Conservation (phyloP, 495 filamentous ascomycete genomes). For the Jackrogersella minutella region DNA sequence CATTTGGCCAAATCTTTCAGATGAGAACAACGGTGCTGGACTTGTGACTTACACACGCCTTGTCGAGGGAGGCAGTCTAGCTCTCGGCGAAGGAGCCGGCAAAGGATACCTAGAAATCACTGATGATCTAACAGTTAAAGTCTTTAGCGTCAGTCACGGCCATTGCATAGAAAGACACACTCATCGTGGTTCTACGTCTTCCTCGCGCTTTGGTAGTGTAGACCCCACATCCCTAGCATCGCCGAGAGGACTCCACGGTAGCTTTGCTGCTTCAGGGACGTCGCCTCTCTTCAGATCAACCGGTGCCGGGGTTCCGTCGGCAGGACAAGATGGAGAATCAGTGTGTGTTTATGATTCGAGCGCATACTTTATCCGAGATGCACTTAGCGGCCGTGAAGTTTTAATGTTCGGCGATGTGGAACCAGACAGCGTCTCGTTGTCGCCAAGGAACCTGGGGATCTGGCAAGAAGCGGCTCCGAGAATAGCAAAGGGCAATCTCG, state of each 20-base stretch:
- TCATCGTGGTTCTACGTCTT: slow-evolving; percentile 63
- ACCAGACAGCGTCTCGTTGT: slow-evolving; percentile 82
- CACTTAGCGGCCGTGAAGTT: slow-evolving; percentile 72
- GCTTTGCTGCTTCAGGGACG: slow-evolving; percentile 34
- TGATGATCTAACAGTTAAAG: slow-evolving; percentile 80
- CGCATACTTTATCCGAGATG: slow-evolving; percentile 87
- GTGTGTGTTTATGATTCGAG: slow-evolving; percentile 80
- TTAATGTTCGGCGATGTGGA: slow-evolving; percentile 96
- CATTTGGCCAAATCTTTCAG: slow-evolving; percentile 96
- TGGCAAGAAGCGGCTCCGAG: slow-evolving; percentile 90
- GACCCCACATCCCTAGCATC: slow-evolving; percentile 38
- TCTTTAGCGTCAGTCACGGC: slow-evolving; percentile 84
- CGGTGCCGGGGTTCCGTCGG: slow-evolving; percentile 30
- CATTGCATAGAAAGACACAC: slow-evolving; percentile 77
- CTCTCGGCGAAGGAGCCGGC: slow-evolving; percentile 75
- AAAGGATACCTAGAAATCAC: slow-evolving; percentile 85
- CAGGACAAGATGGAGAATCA: slow-evolving; percentile 48
- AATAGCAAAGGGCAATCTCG: slow-evolving; percentile 70
- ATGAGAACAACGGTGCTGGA: slow-evolving; percentile 94
- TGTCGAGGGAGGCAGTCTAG: slow-evolving; percentile 83
- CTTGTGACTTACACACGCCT: slow-evolving; percentile 90
- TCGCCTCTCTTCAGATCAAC: slow-evolving; percentile 34
- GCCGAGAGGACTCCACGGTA: slow-evolving; percentile 25
- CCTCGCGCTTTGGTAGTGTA: slow-evolving; percentile 51
- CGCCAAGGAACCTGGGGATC: slow-evolving; percentile 77